A percentile compares a stretch with the other conserved stretches of the same genome.
Evolutionary conservation across 208 protist genomes (phyloP).

Genomic region (Leishmania guyanensis): DNA sequence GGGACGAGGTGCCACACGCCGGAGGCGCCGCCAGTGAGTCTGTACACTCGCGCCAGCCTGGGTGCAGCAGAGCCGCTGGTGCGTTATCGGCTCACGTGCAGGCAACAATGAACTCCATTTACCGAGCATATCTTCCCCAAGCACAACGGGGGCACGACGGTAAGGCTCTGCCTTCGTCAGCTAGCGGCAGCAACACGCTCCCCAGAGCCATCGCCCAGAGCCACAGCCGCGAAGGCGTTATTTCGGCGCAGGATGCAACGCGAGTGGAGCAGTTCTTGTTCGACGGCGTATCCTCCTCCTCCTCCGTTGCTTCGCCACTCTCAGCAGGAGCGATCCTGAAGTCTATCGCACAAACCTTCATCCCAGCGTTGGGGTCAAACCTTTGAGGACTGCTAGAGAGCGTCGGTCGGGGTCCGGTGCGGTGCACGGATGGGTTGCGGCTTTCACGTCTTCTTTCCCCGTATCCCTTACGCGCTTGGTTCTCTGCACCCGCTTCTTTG

Average conservation of each 20-base stretch:
- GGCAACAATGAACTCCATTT: conserved; percentile 4
- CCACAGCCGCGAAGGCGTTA: background rate
- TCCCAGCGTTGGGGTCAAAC: background rate
- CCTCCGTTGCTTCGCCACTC: background rate
- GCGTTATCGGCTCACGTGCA: conserved; percentile 6
- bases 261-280: conserved; percentile 6
- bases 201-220: background rate
- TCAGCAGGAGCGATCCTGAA: background rate
- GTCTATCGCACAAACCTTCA: background rate
- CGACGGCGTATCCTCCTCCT: background rate
- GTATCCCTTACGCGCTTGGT: background rate
- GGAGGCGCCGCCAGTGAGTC: background rate
- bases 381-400: background rate
- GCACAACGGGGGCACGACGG: background rate
- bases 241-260: conserved; percentile 12
- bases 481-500: background rate
- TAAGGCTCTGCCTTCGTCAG: no score
- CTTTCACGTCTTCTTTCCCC: background rate
- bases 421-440: background rate
- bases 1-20: conserved; percentile 27
- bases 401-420: background rate
- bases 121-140: conserved; percentile 8
- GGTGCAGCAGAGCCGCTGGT: background rate
- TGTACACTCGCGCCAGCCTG: background rate
- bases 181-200: background rate